phyloP scores from a whole-genome alignment of 768 basidiomycete species.

The Mycena vitilis region DNA sequence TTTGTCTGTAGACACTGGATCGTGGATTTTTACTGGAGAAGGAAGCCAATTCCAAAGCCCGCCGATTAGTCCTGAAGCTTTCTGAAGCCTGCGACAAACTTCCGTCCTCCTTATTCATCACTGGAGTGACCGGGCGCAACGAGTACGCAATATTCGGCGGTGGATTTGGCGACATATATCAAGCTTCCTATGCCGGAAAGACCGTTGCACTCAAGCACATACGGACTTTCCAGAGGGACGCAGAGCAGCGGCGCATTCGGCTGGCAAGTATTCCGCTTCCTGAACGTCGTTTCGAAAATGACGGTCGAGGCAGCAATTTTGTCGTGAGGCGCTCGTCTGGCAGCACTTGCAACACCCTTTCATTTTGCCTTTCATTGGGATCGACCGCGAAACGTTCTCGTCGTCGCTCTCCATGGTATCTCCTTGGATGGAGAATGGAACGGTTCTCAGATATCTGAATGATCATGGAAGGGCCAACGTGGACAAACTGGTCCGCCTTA shows the following conservation, averaged over 20 bases:
- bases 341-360: conserved; percentile 43
- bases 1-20: conserved; percentile 11
- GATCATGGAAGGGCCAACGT: conserved; percentile 36
- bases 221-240: conserved; percentile 2
- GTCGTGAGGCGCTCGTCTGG: conserved; percentile 46
- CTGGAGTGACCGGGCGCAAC: conserved; percentile 27
- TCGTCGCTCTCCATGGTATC: conserved; percentile 44
- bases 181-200: conserved; percentile 23
- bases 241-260: conserved; percentile 14
- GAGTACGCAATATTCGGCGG: conserved; percentile 30
- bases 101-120: conserved; percentile 35
- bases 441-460: conserved; percentile 38
- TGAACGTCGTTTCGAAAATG: neutral
- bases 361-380: conserved; percentile 46
- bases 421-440: conserved; percentile 46
- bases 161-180: conserved; percentile 40
- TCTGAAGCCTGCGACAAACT: conserved; percentile 31
- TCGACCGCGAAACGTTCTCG: conserved; percentile 42
- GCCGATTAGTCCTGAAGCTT: conserved; percentile 34
- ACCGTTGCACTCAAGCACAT: conserved; percentile 21
- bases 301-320: conserved; percentile 38
- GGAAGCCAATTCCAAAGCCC: conserved; percentile 14
- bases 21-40: conserved; percentile 1
- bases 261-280: neutral
- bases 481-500: conserved; percentile 31